These are phyloP conservation scores for Fusarium verticillioides DNA, from an alignment of 2,329 filamentous ascomycete species.

Conservation along the genomic window DNA sequence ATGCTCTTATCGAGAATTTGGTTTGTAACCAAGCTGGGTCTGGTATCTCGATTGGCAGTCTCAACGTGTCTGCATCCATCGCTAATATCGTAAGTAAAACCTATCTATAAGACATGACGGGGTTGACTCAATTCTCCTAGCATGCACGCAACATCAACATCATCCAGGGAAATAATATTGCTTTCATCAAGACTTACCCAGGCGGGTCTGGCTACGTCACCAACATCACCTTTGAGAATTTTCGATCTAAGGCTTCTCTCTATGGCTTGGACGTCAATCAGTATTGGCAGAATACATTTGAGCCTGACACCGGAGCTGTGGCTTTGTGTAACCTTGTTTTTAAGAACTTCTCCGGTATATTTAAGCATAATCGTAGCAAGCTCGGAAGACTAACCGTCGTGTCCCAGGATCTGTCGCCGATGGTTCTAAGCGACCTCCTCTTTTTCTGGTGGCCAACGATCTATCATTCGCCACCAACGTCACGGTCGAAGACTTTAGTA, in stretches of 20 bases:
- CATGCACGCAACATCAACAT: neutral
- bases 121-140: accelerated
- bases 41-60: neutral
- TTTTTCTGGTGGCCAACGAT: neutral
- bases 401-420: neutral
- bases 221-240: neutral
- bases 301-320: neutral
- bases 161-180: neutral
- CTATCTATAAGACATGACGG: accelerated
- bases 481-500: neutral
- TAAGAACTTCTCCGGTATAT: neutral
- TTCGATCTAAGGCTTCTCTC: neutral
- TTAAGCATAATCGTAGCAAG: too few relatives aligned
- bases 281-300: neutral
- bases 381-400: too few relatives aligned
- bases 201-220: neutral
- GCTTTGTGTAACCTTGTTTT: neutral
- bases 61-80: neutral
- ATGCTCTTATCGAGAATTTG: neutral
- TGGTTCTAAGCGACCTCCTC: neutral
- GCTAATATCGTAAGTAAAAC: neutral
- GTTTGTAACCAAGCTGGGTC: neutral
- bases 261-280: neutral
- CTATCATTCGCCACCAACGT: neutral
- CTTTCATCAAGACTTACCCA: constrained; percentile 1